These are phyloP conservation scores for Cyclostephanos tholiformis DNA, from an alignment of 108 stramenopile genomes.

Conservation along the genomic window DNA sequence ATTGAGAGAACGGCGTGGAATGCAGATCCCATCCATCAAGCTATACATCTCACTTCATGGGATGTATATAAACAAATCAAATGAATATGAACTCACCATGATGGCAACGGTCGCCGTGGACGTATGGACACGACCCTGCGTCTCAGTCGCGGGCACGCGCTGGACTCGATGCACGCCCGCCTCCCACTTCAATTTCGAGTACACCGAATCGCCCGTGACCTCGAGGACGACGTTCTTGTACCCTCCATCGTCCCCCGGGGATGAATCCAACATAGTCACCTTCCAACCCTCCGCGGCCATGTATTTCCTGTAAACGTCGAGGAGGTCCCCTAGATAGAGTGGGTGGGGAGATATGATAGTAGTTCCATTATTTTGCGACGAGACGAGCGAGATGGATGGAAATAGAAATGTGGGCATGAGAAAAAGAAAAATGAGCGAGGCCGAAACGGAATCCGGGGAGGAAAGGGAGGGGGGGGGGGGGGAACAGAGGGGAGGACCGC, in stretches of 20 bases:
- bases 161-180: conserved; percentile 98
- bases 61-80: no score
- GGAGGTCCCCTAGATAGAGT: conserved; percentile 64
- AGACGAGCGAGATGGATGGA: neutral
- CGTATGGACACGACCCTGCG: conserved; percentile 92
- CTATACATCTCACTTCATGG: no score
- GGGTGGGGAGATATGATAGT: neutral
- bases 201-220: conserved; percentile 85
- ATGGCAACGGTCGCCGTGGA: conserved; percentile 95
- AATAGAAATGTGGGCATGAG: no score
- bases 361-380: neutral
- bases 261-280: conserved; percentile 70
- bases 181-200: conserved; percentile 93
- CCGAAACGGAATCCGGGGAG: no score
- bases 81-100: conserved; percentile 44
- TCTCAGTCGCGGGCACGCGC: conserved; percentile 96
- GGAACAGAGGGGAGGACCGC: no score
- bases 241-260: conserved; percentile 89
- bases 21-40: no score
- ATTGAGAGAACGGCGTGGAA: no score
- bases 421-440: no score
- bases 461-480: no score
- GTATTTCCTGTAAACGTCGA: conserved; percentile 90
- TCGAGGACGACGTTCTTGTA: conserved; percentile 88
- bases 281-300: conserved; percentile 83